Evolutionary conservation across 768 basidiomycete genomes (phyloP).

Genomic region (Amanita phalloides): DNA sequence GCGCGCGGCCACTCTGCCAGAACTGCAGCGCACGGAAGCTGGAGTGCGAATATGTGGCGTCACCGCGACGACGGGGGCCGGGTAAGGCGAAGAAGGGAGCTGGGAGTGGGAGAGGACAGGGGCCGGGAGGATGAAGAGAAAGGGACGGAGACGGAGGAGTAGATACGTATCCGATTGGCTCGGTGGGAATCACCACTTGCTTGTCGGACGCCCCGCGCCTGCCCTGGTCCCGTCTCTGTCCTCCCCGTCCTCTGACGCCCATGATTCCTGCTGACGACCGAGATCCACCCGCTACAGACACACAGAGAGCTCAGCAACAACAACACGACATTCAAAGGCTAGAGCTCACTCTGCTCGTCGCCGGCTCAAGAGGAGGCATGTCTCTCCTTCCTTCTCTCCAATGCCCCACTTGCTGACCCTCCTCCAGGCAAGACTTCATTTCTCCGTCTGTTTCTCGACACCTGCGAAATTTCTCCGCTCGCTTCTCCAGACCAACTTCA

Average conservation of each 20-base stretch:
- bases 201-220: conserved; percentile 31
- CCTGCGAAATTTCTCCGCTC: conserved; percentile 51
- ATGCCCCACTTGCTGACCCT: conserved; percentile 8
- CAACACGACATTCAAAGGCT: conserved; percentile 23
- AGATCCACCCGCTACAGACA: conserved; percentile 24
- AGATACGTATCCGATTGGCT: conserved; percentile 44
- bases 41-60: conserved; percentile 42
- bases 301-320: conserved; percentile 5
- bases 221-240: conserved; percentile 54
- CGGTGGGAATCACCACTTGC: conserved; percentile 42
- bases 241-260: conserved; percentile 33
- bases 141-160: conserved; percentile 32
- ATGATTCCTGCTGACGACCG: conserved; percentile 53
- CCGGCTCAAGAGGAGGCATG: conserved; percentile 64
- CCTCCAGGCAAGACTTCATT: conserved; percentile 75
- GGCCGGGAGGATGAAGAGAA: conserved; percentile 12
- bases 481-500: conserved; percentile 68
- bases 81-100: conserved; percentile 49
- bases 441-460: conserved; percentile 77
- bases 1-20: conserved; percentile 47
- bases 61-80: conserved; percentile 54
- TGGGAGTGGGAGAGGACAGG: conserved; percentile 6
- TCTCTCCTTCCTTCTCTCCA: conserved; percentile 11
- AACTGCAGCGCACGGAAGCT: conserved; percentile 48
- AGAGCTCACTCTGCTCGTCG: conserved; percentile 65